These are phyloP conservation scores for Ulota crispa DNA, from an alignment of 225 moss, liverwort and hornwort species.

Conservation along the genomic window DNA sequence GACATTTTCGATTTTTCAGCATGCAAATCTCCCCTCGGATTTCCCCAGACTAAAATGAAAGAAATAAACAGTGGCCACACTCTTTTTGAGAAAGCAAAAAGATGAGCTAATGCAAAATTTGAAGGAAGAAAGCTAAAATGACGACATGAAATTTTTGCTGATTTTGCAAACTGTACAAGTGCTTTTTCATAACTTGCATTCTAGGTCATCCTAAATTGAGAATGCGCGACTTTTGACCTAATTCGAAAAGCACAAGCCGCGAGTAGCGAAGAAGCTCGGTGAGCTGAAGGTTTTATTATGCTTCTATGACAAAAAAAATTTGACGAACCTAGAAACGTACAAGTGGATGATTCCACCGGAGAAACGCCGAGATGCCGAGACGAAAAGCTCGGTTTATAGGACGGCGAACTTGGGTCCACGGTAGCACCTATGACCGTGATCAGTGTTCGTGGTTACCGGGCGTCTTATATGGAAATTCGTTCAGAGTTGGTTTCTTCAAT, in stretches of 20 bases:
- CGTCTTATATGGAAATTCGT: not conserved
- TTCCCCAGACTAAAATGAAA: not conserved
- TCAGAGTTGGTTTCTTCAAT: no score
- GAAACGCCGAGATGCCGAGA: no score
- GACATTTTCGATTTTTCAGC: slow-evolving; percentile 27
- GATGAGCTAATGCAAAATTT: not conserved
- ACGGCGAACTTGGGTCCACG: not conserved
- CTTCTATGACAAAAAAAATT: not conserved
- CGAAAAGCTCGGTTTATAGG: not conserved
- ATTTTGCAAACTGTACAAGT: not conserved
- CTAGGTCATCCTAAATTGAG: slow-evolving; percentile 10
- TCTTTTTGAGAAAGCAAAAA: not conserved
- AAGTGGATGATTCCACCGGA: not conserved
- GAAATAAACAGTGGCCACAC: not conserved
- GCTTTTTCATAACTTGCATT: not conserved
- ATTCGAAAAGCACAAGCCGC: not conserved
- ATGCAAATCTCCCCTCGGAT: not conserved
- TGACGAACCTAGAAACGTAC: not conserved
- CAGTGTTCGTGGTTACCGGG: not conserved
- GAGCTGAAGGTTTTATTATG: not conserved
- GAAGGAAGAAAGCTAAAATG: not conserved
- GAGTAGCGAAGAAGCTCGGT: not conserved
- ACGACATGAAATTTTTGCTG: not conserved
- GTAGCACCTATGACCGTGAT: slow-evolving; percentile 19
- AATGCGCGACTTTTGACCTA: not conserved